These are phyloP conservation scores for Grigorovia jiainica DNA, from an alignment of 805 yeast genomes.

Conservation along the genomic window DNA sequence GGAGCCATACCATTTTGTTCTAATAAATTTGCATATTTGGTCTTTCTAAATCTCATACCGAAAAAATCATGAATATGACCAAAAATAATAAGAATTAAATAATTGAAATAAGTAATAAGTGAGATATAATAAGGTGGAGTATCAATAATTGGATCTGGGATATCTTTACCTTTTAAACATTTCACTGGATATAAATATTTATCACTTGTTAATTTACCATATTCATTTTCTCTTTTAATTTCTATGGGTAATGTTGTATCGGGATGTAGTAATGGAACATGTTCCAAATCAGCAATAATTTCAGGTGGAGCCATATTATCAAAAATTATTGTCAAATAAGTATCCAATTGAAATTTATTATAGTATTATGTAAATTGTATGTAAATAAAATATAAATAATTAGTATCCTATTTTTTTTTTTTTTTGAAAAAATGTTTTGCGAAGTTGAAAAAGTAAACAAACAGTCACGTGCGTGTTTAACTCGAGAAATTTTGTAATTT, in stretches of 20 bases:
- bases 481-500: too few species aligned
- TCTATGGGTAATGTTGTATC: constrained; percentile 26
- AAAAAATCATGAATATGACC: constrained; percentile 89
- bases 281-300: constrained; percentile 7
- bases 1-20: constrained; percentile 92
- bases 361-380: too few species aligned
- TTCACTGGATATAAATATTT: constrained; percentile 55
- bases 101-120: constrained; percentile 76
- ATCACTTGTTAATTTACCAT: constrained; percentile 57
- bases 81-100: constrained; percentile 70
- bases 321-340: too few species aligned
- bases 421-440: too few species aligned
- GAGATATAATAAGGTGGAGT: constrained; percentile 81
- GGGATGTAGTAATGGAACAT: constrained; percentile 31
- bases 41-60: constrained; percentile 64
- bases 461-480: too few species aligned
- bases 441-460: too few species aligned
- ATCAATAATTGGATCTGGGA: constrained; percentile 56
- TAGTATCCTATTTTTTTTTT: too few species aligned
- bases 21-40: constrained; percentile 52
- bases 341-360: too few species aligned
- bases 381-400: too few species aligned
- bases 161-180: constrained; percentile 45
- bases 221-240: constrained; percentile 51
- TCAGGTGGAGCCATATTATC: not conserved